These are phyloP conservation scores for Globisporangium barbulae DNA, from an alignment of 352 stramenopile species.

Conservation along the genomic window DNA sequence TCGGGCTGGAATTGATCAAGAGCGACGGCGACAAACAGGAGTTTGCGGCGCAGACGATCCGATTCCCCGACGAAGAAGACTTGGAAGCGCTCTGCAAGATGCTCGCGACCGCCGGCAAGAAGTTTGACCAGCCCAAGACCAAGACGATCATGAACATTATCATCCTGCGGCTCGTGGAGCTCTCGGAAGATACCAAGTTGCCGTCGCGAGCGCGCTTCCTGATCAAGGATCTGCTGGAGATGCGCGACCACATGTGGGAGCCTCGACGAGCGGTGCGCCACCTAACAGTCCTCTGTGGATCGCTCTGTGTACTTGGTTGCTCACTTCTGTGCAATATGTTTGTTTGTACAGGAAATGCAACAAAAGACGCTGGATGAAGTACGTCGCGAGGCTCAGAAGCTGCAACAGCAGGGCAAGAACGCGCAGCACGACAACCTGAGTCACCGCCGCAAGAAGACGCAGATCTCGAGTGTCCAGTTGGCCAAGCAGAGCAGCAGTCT, in stretches of 20 bases:
- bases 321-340: background rate
- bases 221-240: conserved; percentile 82
- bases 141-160: conserved; percentile 85
- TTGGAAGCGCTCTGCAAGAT: conserved; percentile 87
- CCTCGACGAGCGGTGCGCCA: conserved; percentile 62
- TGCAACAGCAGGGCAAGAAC: conserved; percentile 85
- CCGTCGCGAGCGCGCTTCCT: conserved; percentile 77
- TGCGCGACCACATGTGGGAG: conserved; percentile 85
- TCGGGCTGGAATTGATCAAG: conserved; percentile 68
- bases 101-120: conserved; percentile 79
- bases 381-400: conserved; percentile 72
- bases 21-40: conserved; percentile 31
- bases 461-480: conserved; percentile 74
- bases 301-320: background rate
- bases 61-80: conserved; percentile 81
- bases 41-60: conserved; percentile 55
- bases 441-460: conserved; percentile 68
- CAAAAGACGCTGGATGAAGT: conserved; percentile 87
- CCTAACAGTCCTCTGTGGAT: background rate
- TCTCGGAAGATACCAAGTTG: conserved; percentile 69
- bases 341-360: conserved; percentile 58
- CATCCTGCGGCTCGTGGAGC: conserved; percentile 80
- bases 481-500: conserved; percentile 80
- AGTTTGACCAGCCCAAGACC: conserved; percentile 76
- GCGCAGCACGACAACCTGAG: conserved; percentile 81